phyloP scores from a whole-genome alignment of 331 rosid genomes.

The Malus hybrid region DNA sequence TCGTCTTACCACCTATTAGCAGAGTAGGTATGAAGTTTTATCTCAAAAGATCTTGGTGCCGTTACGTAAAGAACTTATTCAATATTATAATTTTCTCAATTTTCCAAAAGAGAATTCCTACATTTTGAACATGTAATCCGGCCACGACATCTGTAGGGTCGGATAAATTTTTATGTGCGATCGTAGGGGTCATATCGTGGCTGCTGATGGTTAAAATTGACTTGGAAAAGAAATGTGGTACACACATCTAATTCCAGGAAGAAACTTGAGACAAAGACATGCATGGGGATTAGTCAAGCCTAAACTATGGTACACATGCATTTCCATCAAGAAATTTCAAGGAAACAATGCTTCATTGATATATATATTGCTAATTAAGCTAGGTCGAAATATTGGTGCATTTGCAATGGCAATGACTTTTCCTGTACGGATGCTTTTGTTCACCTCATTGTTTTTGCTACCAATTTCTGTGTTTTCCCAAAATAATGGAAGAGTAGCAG shows the following conservation, averaged over 20 bases:
- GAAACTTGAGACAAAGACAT: background rate
- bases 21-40: no score
- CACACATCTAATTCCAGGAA: background rate
- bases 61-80: no score
- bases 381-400: background rate
- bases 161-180: no score
- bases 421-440: background rate
- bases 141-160: no score
- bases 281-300: background rate
- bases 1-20: no score
- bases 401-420: conserved; percentile 20
- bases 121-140: no score
- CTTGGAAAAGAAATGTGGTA: background rate
- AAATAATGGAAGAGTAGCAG: conserved; percentile 8
- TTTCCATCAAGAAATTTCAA: background rate
- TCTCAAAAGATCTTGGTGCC: accelerated
- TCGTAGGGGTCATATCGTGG: background rate
- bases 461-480: conserved; percentile 24
- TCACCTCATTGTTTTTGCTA: conserved; percentile 11
- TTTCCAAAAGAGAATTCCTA: no score
- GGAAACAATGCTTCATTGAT: no score
- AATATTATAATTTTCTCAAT: no score
- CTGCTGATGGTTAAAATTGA: background rate
- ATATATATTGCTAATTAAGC: background rate
- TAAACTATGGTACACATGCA: background rate